Conservation (phyloP, 768 basidiomycete species). For the Piloderma croceum region DNA sequence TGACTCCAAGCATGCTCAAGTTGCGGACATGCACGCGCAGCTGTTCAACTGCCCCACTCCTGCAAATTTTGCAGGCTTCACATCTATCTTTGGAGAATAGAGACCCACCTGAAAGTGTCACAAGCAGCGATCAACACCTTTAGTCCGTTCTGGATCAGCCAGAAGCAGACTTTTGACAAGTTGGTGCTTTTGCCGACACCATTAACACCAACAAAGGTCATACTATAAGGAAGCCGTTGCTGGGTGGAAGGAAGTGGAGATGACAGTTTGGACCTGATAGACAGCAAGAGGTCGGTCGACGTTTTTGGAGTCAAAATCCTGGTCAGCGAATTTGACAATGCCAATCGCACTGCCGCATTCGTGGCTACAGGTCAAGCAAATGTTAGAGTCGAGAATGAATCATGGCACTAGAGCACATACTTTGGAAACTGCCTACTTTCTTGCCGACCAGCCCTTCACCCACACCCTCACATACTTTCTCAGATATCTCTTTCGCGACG, state of each 20-base stretch:
- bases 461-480: constrained; percentile 93
- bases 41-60: constrained; percentile 97
- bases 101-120: constrained; percentile 83
- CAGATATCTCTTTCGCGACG: constrained; percentile 92
- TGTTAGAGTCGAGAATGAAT: constrained; percentile 6
- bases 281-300: constrained; percentile 91
- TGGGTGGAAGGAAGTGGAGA: constrained; percentile 69
- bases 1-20: constrained; percentile 74
- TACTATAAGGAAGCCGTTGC: constrained; percentile 81
- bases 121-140: constrained; percentile 96
- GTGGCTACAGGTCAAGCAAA: constrained; percentile 60
- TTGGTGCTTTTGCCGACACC: constrained; percentile 99
- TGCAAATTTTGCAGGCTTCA: constrained; percentile 20
- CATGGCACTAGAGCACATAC: constrained; percentile 36
- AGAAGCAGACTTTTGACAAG: constrained; percentile 96
- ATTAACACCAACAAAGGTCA: constrained; percentile 97
- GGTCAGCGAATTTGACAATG: constrained; percentile 82
- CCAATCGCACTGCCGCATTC: constrained; percentile 74
- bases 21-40: constrained; percentile 95
- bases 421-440: constrained; percentile 85
- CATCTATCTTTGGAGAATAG: constrained; percentile 1
- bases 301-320: constrained; percentile 94
- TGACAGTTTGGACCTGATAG: constrained; percentile 83
- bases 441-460: constrained; percentile 85
- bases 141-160: constrained; percentile 93